These are phyloP conservation scores for Colletotrichum tabaci DNA, from an alignment of 2,329 filamentous ascomycete species.

Conservation along the genomic window DNA sequence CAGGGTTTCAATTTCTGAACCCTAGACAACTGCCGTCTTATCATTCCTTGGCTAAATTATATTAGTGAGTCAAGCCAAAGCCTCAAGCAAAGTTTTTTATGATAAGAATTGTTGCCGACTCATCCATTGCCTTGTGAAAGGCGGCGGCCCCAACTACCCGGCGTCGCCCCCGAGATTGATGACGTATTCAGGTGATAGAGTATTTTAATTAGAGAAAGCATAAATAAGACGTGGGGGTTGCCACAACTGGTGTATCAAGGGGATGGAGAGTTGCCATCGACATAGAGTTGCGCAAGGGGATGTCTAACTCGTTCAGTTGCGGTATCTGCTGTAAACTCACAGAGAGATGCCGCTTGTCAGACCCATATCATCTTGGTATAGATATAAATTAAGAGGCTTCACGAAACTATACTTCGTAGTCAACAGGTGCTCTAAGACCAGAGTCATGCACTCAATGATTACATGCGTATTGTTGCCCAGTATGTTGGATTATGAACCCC, in stretches of 20 bases:
- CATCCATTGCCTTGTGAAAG: neutral
- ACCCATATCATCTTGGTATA: neutral
- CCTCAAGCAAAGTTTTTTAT: too few species aligned
- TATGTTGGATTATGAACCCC: neutral
- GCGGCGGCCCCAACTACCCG: neutral
- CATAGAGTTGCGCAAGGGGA: neutral
- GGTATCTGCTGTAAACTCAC: neutral
- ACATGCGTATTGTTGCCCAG: neutral
- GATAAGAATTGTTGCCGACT: neutral
- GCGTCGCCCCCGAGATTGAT: neutral
- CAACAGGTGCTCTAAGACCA: neutral
- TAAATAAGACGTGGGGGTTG: too few species aligned
- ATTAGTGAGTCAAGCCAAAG: too few species aligned
- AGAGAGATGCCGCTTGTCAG: neutral
- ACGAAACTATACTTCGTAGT: neutral
- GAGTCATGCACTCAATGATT: neutral
- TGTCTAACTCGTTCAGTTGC: neutral
- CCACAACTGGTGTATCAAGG: too few species aligned
- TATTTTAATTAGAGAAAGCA: neutral
- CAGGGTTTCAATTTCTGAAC: too few species aligned
- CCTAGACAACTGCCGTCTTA: rapidly evolving
- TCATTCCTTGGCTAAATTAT: neutral
- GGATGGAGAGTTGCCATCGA: neutral
- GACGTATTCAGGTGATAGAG: too few species aligned
- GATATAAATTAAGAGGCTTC: rapidly evolving